A percentile compares a stretch with the other conserved stretches of the same genome.
These are phyloP conservation scores for Huntiella abstrusa DNA, from an alignment of 2,329 filamentous ascomycete genomes.

Conservation along the genomic window DNA sequence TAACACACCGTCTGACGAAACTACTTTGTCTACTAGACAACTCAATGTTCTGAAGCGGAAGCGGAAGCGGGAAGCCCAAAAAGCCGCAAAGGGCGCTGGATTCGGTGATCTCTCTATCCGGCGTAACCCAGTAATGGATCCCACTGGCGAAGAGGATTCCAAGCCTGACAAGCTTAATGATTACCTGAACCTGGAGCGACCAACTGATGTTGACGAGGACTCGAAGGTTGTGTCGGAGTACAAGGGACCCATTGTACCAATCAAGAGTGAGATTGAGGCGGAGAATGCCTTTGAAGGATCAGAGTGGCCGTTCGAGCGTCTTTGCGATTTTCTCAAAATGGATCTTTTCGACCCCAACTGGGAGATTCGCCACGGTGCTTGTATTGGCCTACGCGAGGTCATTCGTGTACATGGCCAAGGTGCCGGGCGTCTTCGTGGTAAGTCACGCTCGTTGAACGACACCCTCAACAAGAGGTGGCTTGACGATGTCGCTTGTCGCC, in stretches of 20 bases:
- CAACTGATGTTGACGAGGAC: slow-evolving; percentile 64
- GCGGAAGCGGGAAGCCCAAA: slow-evolving; percentile 73
- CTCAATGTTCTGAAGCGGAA: slow-evolving; percentile 90
- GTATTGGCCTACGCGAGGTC: slow-evolving; percentile 84
- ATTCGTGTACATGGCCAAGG: slow-evolving; percentile 79
- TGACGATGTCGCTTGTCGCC: slow-evolving; percentile 81
- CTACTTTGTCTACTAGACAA: slow-evolving; percentile 72
- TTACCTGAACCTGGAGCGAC: slow-evolving; percentile 78
- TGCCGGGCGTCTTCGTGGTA: slow-evolving; percentile 59
- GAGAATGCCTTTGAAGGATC: slow-evolving; percentile 59
- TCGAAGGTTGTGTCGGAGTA: slow-evolving; percentile 88
- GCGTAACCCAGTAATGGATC: slow-evolving; percentile 40
- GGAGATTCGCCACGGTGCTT: slow-evolving; percentile 91
- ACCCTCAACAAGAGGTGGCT: slow-evolving; percentile 67
- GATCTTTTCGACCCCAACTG: slow-evolving; percentile 86
- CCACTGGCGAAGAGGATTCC: slow-evolving; percentile 38
- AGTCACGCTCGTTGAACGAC: slow-evolving; percentile 57
- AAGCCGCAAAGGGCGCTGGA: slow-evolving; percentile 62
- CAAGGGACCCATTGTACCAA: slow-evolving; percentile 62
- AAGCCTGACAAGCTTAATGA: slow-evolving; percentile 47
- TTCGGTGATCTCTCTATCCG: slow-evolving; percentile 71
- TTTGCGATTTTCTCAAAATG: slow-evolving; percentile 84
- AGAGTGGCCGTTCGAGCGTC: slow-evolving; percentile 85
- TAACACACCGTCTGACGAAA: slow-evolving; percentile 35
- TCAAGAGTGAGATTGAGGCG: slow-evolving; percentile 70